Evolutionary conservation across 805 yeast species (phyloP), one percentile per base, ranked within the genome.

Genomic region (Yamadazyma sp.): DNA sequence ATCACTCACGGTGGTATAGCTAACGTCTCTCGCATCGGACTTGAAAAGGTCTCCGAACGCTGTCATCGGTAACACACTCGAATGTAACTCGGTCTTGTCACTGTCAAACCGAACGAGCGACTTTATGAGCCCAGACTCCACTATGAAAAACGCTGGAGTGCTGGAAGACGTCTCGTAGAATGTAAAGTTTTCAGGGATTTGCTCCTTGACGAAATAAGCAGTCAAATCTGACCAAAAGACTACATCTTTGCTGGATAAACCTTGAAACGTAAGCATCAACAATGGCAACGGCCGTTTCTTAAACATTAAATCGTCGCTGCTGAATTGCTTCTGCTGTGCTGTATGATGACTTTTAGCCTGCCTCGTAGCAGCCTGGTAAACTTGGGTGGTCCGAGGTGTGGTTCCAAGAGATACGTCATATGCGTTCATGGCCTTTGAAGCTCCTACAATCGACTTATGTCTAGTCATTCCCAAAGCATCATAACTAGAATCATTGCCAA

Each of bases 191-290:
- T 61, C 68, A 1, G 72, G 68, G 11, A 82, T 59, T 23, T 64
- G 56, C 37, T 73, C 78, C 42, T 69, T 70, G 10, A 60, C 56
- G 47, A 82, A 64, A 53, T 70, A 82, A 41, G 70, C 77, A 10
- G 73, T 81, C 44, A 75, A 69, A 35, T 69, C 73, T 46, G 68
- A 51, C 96, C 96, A 90, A 52, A 85, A 80, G 21, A 50, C 53
- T 29, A 62, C 70, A 34, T 64, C 66, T 37, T 62, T 59, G 13
- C 58, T 53, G 9, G 87, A 76, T 4, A 80, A 56, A 1, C 83
- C 84, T 38, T 75, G 78, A 56, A 82, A 77, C 0, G 83, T 73
- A 33, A 80, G 78, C 75, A 82, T 65, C 26, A 84, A 54, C 22
- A 85, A 63, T 3, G 85, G 79, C 26, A 83, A 56, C 1, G 91